A percentile compares a stretch with the other conserved stretches of the same genome.
These are phyloP conservation scores for Pleurotus platypus DNA, from an alignment of 768 basidiomycete genomes.

Conservation along the genomic window DNA sequence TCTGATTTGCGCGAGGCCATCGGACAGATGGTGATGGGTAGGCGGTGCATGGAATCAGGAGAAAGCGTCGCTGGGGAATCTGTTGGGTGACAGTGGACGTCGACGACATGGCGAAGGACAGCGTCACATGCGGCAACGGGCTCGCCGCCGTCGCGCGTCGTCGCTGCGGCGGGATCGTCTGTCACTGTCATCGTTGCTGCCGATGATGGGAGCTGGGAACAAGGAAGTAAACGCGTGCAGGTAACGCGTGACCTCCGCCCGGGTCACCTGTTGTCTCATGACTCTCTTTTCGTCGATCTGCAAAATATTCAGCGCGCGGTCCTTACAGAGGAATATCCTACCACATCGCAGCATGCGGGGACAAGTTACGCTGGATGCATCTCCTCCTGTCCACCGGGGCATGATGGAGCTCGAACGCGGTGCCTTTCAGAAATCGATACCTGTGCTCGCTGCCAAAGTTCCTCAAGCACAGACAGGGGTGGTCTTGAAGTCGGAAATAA, in stretches of 20 bases:
- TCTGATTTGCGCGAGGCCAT: slow-evolving; percentile 71
- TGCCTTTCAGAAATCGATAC: slow-evolving; percentile 62
- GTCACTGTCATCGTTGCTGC: slow-evolving; percentile 19
- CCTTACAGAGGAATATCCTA: background rate
- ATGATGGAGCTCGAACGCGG: slow-evolving; percentile 56
- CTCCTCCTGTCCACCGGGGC: slow-evolving; percentile 41
- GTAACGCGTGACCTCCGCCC: too few relatives aligned
- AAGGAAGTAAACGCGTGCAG: too few relatives aligned
- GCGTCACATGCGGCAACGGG: slow-evolving; percentile 2
- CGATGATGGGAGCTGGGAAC: background rate
- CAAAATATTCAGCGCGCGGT: background rate
- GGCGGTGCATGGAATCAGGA: slow-evolving; percentile 44
- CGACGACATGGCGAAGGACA: slow-evolving; percentile 69
- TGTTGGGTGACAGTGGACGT: slow-evolving; percentile 93
- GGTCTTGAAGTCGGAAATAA: slow-evolving; percentile 52
- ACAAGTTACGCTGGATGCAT: slow-evolving; percentile 33
- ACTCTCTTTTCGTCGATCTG: background rate
- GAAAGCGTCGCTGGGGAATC: slow-evolving; percentile 51
- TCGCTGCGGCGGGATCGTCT: slow-evolving; percentile 12
- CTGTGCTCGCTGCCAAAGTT: slow-evolving; percentile 67
- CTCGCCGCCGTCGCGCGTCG: background rate
- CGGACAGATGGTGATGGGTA: slow-evolving; percentile 72
- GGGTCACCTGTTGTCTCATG: background rate
- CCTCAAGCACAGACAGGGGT: slow-evolving; percentile 50
- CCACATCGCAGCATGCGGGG: slow-evolving; percentile 28